Conservation (phyloP, 352 stramenopile genomes). For the Phytophthora multivora region DNA sequence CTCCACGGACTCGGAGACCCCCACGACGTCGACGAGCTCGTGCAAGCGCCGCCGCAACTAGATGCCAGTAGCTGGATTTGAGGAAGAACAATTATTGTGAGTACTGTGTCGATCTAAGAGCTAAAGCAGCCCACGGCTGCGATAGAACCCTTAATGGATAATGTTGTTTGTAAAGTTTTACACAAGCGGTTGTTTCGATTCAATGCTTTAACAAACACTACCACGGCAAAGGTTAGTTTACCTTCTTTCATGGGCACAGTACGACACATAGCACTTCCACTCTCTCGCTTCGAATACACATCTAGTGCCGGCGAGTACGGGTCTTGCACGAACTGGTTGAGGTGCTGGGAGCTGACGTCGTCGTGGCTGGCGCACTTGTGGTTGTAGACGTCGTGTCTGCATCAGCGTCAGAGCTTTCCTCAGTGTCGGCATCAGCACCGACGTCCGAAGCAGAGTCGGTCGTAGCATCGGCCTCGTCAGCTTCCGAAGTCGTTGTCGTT, state of each 20-base stretch:
- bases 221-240: not conserved
- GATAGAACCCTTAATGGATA: slow-evolving; percentile 20
- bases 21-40: slow-evolving; percentile 4
- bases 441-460: slow-evolving; percentile 10
- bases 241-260: slow-evolving; percentile 3
- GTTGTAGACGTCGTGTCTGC: slow-evolving; percentile 1
- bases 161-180: slow-evolving; percentile 16
- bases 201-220: too few relatives aligned
- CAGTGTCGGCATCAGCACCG: slow-evolving; percentile 14
- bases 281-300: not conserved
- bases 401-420: not conserved
- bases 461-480: slow-evolving; percentile 14
- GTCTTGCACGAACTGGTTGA: slow-evolving; percentile 22
- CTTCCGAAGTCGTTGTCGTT: not conserved
- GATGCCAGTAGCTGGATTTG: slow-evolving; percentile 10
- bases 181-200: not conserved
- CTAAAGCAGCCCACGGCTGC: slow-evolving; percentile 11
- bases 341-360: slow-evolving; percentile 10
- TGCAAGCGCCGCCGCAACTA: slow-evolving; percentile 33
- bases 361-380: not conserved
- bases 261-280: slow-evolving; percentile 2
- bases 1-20: not conserved
- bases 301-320: slow-evolving; percentile 18
- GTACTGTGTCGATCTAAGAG: slow-evolving; percentile 14
- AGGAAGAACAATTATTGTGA: slow-evolving; percentile 16